Base-by-base conservation (phyloP, 495 filamentous ascomycete genomes). In the Sporormia fimetaria region DNA sequence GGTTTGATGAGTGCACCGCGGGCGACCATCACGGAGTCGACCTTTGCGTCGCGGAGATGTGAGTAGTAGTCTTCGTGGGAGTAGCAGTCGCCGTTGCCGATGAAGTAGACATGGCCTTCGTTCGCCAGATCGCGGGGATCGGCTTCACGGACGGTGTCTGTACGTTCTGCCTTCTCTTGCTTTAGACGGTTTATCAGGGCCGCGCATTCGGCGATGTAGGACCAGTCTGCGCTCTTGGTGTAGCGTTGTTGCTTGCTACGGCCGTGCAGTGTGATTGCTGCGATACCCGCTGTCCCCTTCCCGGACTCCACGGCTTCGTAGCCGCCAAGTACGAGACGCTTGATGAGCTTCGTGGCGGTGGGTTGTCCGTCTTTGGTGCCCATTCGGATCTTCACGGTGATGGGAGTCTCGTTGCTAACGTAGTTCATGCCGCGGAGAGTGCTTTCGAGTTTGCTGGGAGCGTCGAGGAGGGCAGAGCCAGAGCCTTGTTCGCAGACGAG, bases 1-100 rank as follows among this genome's bases (percentile, higher is more conserved):
- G 92, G 87, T 63, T 96, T 98, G 61, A 95, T 81, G 43, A 96
- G 66, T 4, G 88, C 87, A 30, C 88, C 88, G 38, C 88, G 78
- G 10, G 75, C 88, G 37, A 94, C 71, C 88, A 96, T 96, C 47
- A 92, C 81, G 7, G 71, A 73, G 63, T 94, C 86, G 12, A 94
- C 86, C 16, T 72, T 71, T 18, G 82, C 73, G 37, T 83, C 71
- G 21, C 76, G 68, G 32, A 96, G 67, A 55, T 90, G 83, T 27
- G 76, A 58, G 40, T 76, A 74, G 58, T 96, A 96, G 56, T 95
- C 85, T 15, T 78, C 60, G 58, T 95, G 87, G 2, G 87, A 94
- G 62, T 82, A 94, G 63, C 84, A 87, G 61, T 98, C 90, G 29
- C 90, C 90, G 57, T 98, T 98, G 47, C 92, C 90, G 33, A 96